phyloP scores from a whole-genome alignment of 176 grass and related monocot species.

The Eragrostis curvula region DNA sequence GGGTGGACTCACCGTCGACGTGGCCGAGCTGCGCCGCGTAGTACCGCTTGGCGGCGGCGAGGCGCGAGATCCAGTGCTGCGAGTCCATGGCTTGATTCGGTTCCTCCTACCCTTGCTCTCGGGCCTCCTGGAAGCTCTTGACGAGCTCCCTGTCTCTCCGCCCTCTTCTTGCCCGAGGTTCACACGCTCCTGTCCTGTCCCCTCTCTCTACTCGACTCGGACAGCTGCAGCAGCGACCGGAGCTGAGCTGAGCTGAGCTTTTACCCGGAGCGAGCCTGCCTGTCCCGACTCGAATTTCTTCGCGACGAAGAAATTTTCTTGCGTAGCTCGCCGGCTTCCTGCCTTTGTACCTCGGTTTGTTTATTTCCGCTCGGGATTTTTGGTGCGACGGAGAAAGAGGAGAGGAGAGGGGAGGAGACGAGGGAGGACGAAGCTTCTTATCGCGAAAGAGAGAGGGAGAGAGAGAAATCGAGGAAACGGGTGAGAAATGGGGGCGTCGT shows the following conservation, averaged over 20 bases:
- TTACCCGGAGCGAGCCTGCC: background rate
- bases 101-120: background rate
- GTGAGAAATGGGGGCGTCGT: slow-evolving; percentile 45
- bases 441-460: background rate
- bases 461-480: slow-evolving; percentile 21
- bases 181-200: background rate
- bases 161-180: background rate
- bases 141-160: background rate
- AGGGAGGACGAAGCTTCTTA: slow-evolving; percentile 59
- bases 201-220: slow-evolving; percentile 11
- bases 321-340: background rate
- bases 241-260: background rate
- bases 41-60: slow-evolving; percentile 86
- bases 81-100: slow-evolving; percentile 68
- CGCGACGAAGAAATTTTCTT: background rate
- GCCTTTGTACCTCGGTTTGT: background rate
- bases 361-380: background rate
- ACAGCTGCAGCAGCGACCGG: background rate
- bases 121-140: background rate
- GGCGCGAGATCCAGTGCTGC: slow-evolving; percentile 97
- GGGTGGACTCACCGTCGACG: slow-evolving; percentile 42
- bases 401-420: background rate
- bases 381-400: slow-evolving; percentile 26
- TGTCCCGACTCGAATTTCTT: background rate
- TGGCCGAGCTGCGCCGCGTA: slow-evolving; percentile 74